Base-by-base conservation (phyloP, 208 protist species). In the Leishmania martiniquensis region DNA sequence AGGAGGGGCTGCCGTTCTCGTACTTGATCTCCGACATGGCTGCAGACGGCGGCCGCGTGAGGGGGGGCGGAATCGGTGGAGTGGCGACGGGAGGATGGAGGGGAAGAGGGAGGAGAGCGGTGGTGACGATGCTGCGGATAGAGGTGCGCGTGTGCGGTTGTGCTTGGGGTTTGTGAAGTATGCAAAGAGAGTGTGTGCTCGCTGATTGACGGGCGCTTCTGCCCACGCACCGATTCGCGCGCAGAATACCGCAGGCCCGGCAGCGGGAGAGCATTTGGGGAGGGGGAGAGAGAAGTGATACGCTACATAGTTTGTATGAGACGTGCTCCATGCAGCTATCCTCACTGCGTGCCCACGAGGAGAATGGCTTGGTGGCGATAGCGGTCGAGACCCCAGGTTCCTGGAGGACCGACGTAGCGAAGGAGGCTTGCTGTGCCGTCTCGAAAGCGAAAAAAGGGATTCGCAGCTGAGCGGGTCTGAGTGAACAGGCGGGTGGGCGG, bases 1-100 rank as follows among this genome's bases (percentile, higher is more conserved):
- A 93, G 60, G 83, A 75, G 52, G 91, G 91, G 67, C 81, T 59
- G 74, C 87, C 88, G 85, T 95, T 93, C 81, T 92, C 90, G 75
- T 78, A 87, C 76, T 87, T 90, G 55, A 89, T 80, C 47, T 87
- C 86, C 45, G 84, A 83, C 86, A 90, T 93, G 78, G 71, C 49
- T 47, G 51, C 47, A 47, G 66, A 17, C 29, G 13, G 37, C 12
- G 15, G 62, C 17, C 5, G 62, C 29, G 20, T 68, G 55, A 51
- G 22, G 5, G 65, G 52, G 59, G 70, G 52, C 15, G 37, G 67
- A n/a, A n/a, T n/a, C n/a, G n/a, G n/a, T n/a, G n/a, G n/a, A n/a
- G n/a, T n/a, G 20, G 57, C 49, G 49, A 66, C 3, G 32, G 5
- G 55, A 3, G 55, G 25, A 60, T 34, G 55, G 25, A 60, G n/a